phyloP scores from a whole-genome alignment of 371 early-diverging fungal genomes.

The Mortierella sp. region DNA sequence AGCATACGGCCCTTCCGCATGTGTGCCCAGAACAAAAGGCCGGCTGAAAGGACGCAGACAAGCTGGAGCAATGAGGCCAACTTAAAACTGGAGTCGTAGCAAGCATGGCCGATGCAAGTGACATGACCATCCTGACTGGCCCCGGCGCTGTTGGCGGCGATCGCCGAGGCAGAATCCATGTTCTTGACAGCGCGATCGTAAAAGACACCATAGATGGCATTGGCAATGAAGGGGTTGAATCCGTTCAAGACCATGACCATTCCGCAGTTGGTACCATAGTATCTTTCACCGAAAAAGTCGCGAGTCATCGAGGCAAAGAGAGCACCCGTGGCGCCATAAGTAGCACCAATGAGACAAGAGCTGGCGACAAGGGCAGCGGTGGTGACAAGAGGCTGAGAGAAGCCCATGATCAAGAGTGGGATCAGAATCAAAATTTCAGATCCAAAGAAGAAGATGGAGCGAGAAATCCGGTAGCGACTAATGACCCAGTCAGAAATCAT shows the following conservation, averaged over 20 bases:
- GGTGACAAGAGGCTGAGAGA: conserved; percentile 17
- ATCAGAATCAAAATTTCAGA: conserved; percentile 37
- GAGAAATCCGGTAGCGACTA: conserved; percentile 40
- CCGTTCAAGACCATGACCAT: conserved; percentile 52
- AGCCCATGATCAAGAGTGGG: conserved; percentile 43
- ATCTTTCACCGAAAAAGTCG: conserved; percentile 46
- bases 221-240: conserved; percentile 44
- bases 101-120: conserved; percentile 30
- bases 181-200: conserved; percentile 37
- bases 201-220: conserved; percentile 46
- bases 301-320: conserved; percentile 50
- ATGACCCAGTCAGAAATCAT: conserved; percentile 50
- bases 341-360: conserved; percentile 47
- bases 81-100: conserved; percentile 40
- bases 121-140: conserved; percentile 8
- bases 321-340: conserved; percentile 51
- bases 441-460: conserved; percentile 47
- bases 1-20: conserved; percentile 42
- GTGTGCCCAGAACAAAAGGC: conserved; percentile 44
- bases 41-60: conserved; percentile 34
- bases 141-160: not conserved
- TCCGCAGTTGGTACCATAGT: conserved; percentile 46
- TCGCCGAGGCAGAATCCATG: conserved; percentile 15
- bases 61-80: conserved; percentile 37
- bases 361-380: conserved; percentile 19